Base-by-base conservation (phyloP, 2,329 filamentous ascomycete genomes). In the Colletotrichum lini region DNA sequence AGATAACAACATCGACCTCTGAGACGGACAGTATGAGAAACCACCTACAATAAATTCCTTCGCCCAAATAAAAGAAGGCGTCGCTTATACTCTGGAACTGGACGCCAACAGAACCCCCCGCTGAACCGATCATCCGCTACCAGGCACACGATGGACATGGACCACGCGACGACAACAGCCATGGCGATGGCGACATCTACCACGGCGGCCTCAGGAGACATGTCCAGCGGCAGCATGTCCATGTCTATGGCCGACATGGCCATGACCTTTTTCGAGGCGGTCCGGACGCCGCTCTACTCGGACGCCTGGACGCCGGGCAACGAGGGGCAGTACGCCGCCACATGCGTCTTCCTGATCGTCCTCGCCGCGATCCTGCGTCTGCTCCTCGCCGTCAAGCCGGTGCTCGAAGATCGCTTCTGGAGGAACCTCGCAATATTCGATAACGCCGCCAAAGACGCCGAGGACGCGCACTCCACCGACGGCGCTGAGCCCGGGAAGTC, bases 321-420 rank as follows among this genome's bases (percentile, higher is more conserved):
- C 47, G 84, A 87, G 4, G 94, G 92, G 75, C 84, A 87, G 69
- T 98, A 98, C 81, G 94, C 94, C 2, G 96, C 90, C 66, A 97
- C 94, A 35, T 97, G 96, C 85, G 93, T 98, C 80, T 98, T 98
- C 83, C 88, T 98, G 69, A 91, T 98, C 79, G 75, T 92, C 45
- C 90, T 98, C 63, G 91, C 91, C 72, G 85, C 91, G 71, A 77
- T 93, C 65, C 91, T 92, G 77, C 93, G 95, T 60, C 82, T 86
- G n/a, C 85, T 98, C 13, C 84, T 96, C 60, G 95, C 95, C 2
- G 84, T 89, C 76, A 94, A 94, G 79, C 89, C 83, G 82, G 90
- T 84, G 80, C 87, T 83, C 80, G 89, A 88, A 80, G 78, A 84
- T 73, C 83, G 85, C 53, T 96, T 70, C 58, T 75, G 73, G 54